Evolutionary conservation across 2,329 filamentous ascomycete species (phyloP), one percentile per base, ranked within the genome.

Genomic region (Knufia petricola): DNA sequence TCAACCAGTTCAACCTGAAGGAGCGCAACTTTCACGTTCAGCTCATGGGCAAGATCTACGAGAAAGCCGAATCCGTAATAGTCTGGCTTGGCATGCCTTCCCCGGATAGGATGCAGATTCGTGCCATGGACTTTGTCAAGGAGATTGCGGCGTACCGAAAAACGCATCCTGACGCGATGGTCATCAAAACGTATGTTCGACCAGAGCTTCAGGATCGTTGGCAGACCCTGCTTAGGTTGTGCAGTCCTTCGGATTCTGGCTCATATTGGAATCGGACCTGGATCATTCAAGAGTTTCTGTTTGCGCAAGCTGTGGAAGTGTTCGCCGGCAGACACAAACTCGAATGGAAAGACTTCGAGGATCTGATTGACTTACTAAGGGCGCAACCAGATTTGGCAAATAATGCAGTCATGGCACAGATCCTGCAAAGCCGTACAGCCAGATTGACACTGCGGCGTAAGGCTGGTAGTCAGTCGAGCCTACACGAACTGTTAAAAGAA

Each of bases 51-150:
- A 48, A 44, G n/a, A 57, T 58, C 49, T 58, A 58, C 32, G 50
- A 57, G 4, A 47, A 49, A 13, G 50, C 56, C 31, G 47, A 46
- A 4, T 46, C 28, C 31, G 50, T 52, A 3, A 51, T 58, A 26
- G 56, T 58, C 8, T 58, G 56, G 56, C 50, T 58, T 37, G 66
- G 66, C 20, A 34, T 54, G 9, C 46, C 46, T 4, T 51, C 47
- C 10, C 49, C 52, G 20, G 55, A 58, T 20, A 24, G 55, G 21
- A 44, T 52, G 10, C 52, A 58, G 49, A 51, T 54, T 7, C 43
- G 54, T 12, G 54, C 41, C 6, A 39, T 58, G 23, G 54, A 58
- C 24, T 58, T 58, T 39, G 43, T 58, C 23, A 20, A 24, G 15
- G 55, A 58, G 39, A 41, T 37, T n/a, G 24, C 36, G n/a, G 26